Percentiles rank a stretch among this genome's conserved stretches.
Evolutionary conservation across 768 basidiomycete species (phyloP).

Genomic region (Lepiota brunneoincarnata): DNA sequence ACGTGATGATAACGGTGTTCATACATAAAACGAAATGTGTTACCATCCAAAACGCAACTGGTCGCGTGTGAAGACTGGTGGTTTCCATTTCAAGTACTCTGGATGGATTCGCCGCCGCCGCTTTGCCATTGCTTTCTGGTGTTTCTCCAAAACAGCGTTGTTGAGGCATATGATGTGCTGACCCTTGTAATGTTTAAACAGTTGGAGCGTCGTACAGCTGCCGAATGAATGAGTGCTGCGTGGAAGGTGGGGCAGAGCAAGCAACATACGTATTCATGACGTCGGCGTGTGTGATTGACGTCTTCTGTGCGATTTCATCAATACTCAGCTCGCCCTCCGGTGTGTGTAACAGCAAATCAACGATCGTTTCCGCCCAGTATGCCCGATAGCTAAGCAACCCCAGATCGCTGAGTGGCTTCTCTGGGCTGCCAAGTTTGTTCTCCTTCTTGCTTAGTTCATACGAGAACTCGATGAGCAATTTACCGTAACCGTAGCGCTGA

Average conservation of each 20-base stretch:
- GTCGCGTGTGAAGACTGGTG: slow-evolving; percentile 88
- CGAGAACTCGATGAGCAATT: slow-evolving; percentile 94
- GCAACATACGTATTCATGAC: slow-evolving; percentile 94
- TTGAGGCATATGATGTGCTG: slow-evolving; percentile 92
- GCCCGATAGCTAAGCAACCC: slow-evolving; percentile 91
- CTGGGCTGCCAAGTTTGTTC: slow-evolving; percentile 92
- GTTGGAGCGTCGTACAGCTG: slow-evolving; percentile 90
- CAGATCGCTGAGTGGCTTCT: slow-evolving; percentile 95
- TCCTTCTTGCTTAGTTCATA: slow-evolving; percentile 98
- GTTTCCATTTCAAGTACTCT: slow-evolving; percentile 87
- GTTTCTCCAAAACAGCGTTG: slow-evolving; percentile 86
- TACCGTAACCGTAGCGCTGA: slow-evolving; percentile 94
- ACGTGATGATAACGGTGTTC: slow-evolving; percentile 13
- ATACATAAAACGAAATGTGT: slow-evolving; percentile 16
- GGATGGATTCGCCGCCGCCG: slow-evolving; percentile 76
- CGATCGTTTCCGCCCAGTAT: slow-evolving; percentile 96
- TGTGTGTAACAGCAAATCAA: slow-evolving; percentile 78
- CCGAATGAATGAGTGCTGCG: slow-evolving; percentile 7
- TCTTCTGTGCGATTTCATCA: slow-evolving; percentile 96
- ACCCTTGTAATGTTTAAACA: slow-evolving; percentile 96
- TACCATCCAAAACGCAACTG: slow-evolving; percentile 78
- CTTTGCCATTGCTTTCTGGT: slow-evolving; percentile 82
- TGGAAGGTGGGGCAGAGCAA: slow-evolving; percentile 7
- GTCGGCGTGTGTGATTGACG: slow-evolving; percentile 92
- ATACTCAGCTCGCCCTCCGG: slow-evolving; percentile 83